A percentile compares a stretch with the other conserved stretches of the same genome.
phyloP scores from a whole-genome alignment of 306 rosid species.

The Morella rubra region DNA sequence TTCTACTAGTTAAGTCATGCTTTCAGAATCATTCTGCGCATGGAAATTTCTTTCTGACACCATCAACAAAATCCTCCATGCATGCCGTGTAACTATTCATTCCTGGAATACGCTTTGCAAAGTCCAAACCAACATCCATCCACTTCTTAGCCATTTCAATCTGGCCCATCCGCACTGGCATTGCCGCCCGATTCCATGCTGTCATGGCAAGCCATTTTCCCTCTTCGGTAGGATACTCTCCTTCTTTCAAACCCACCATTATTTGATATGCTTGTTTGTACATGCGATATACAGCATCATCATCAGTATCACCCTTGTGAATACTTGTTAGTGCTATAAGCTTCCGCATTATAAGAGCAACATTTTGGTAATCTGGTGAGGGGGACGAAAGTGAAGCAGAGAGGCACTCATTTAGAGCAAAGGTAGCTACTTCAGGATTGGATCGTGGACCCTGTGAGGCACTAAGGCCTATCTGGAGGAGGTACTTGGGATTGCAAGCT shows the following conservation, averaged over 20 bases:
- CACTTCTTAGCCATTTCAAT: slow-evolving; percentile 75
- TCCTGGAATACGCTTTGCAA: slow-evolving; percentile 74
- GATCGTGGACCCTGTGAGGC: slow-evolving; percentile 67
- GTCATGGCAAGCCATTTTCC: slow-evolving; percentile 97
- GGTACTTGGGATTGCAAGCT: slow-evolving; percentile 64
- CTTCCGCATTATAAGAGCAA: slow-evolving; percentile 74
- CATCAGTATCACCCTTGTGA: slow-evolving; percentile 78
- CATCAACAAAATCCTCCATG: slow-evolving; percentile 71
- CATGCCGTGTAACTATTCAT: slow-evolving; percentile 79
- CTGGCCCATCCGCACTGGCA: slow-evolving; percentile 78
- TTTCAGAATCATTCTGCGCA: slow-evolving; percentile 26
- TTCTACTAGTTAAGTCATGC: slow-evolving; percentile 25
- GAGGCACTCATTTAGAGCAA: slow-evolving; percentile 78
- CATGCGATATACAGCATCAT: slow-evolving; percentile 65
- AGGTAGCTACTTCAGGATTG: slow-evolving; percentile 74
- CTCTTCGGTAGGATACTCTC: slow-evolving; percentile 79
- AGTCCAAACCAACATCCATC: slow-evolving; percentile 77
- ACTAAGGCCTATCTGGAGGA: slow-evolving; percentile 74
- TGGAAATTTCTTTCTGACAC: slow-evolving; percentile 44
- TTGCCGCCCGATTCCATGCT: slow-evolving; percentile 90
- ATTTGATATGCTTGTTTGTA: slow-evolving; percentile 75
- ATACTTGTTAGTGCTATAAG: slow-evolving; percentile 64
- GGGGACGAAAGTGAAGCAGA: slow-evolving; percentile 71
- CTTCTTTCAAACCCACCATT: slow-evolving; percentile 88
- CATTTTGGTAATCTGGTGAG: slow-evolving; percentile 60